Conservation (phyloP, 2,329 filamentous ascomycete genomes). For the Esteya vermicola region DNA sequence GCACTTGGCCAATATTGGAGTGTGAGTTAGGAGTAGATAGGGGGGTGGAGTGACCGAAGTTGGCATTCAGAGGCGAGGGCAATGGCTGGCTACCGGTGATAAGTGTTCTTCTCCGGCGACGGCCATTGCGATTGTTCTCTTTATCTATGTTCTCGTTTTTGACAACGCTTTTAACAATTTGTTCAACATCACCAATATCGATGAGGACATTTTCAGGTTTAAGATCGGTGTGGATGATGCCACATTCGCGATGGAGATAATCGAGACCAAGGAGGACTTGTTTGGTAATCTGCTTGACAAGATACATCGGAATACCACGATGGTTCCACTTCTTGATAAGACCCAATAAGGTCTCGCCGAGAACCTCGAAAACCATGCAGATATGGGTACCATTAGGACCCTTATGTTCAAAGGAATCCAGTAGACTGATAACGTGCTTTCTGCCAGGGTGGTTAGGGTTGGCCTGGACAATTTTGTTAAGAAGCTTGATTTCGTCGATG, state of each 20-base stretch:
- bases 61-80: conserved; percentile 85
- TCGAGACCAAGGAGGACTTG: conserved; percentile 91
- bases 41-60: conserved; percentile 68
- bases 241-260: conserved; percentile 93
- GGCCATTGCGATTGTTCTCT: conserved; percentile 83
- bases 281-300: conserved; percentile 98
- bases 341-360: conserved; percentile 87
- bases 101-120: conserved; percentile 76
- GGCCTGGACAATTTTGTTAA: conserved; percentile 91
- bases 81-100: conserved; percentile 96
- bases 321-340: conserved; percentile 99
- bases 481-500: conserved; percentile 95
- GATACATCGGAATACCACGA: conserved; percentile 84
- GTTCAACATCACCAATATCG: conserved; percentile 96
- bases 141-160: conserved; percentile 65
- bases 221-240: conserved; percentile 95
- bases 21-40: conserved; percentile 49
- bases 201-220: conserved; percentile 98
- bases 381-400: conserved; percentile 93
- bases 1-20: conserved; percentile 68
- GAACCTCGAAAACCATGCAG: conserved; percentile 98
- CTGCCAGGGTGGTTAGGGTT: conserved; percentile 90
- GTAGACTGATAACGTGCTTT: conserved; percentile 85
- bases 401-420: conserved; percentile 96
- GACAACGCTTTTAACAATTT: conserved; percentile 93